Conservation (phyloP, 2,329 filamentous ascomycete species). For the Xylariaceae sp. region DNA sequence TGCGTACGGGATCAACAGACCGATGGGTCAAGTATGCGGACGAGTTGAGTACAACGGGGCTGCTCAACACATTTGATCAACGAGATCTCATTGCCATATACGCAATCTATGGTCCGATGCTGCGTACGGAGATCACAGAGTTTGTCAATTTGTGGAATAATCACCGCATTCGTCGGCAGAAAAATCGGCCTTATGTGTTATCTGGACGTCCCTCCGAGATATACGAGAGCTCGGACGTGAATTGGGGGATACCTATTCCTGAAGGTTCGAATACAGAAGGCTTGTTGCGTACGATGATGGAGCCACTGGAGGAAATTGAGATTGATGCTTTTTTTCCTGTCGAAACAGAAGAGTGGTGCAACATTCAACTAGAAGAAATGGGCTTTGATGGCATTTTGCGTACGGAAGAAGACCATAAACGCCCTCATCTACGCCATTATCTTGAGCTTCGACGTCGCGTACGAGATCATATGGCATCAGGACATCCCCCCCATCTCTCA, state of each 20-base stretch:
- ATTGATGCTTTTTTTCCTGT: neutral
- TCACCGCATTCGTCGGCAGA: too few relatives aligned
- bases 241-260: neutral
- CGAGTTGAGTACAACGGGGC: too few relatives aligned
- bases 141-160: too few relatives aligned
- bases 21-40: too few relatives aligned
- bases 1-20: too few relatives aligned
- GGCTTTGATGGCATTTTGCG: neutral
- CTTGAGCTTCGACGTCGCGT: neutral
- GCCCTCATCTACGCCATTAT: neutral
- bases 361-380: neutral
- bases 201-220: neutral
- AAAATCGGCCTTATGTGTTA: neutral
- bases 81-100: too few relatives aligned
- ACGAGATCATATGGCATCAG: neutral
- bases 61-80: too few relatives aligned
- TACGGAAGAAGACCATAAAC: neutral
- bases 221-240: neutral
- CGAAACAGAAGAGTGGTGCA: neutral
- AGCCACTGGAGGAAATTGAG: neutral
- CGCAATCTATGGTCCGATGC: too few relatives aligned
- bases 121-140: too few relatives aligned
- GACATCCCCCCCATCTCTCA: neutral
- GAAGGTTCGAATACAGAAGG: neutral
- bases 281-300: neutral